Base-by-base conservation (phyloP, 768 basidiomycete species). In the Gautieria morchelliformis region DNA sequence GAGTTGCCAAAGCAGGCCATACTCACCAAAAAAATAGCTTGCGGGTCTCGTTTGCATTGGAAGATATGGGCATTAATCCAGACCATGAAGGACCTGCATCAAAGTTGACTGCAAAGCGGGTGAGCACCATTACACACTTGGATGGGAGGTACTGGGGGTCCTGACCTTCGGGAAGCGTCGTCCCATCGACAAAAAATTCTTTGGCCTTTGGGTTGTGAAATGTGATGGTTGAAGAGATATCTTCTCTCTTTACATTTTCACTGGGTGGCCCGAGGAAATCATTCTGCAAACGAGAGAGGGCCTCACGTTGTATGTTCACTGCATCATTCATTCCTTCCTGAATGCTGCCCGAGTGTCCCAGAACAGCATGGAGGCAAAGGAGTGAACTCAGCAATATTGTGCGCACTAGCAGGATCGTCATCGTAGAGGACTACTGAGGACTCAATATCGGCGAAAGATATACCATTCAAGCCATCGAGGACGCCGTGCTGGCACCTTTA, bases 151-250 rank as follows among this genome's bases (percentile, higher is more conserved):
- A 15, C 12, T 24, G 5, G 17, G 3, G 3, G n/a, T n/a, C 17
- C 40, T 55, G 56, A 72, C 75, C 75, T 53, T 74, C 72, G 20
- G 76, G 75, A 42, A 78, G 71, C 27, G 67, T 76, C 0, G 72
- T 75, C 14, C 77, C 77, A 56, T 77, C 76, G 5, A 78, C 77
- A 19, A 73, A 69, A 60, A 77, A 78, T 55, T 74, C 44, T n/a
- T 37, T 40, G 33, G 58, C 60, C 59, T 71, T 69, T 7, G 73
- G 69, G 54, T 62, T 60, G 6, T 44, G 12, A 35, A 62, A 62
- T 19, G 59, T 60, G 30, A 62, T 59, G 15, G 53, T 59, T 5
- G 53, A 48, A 20, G 45, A 22, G 15, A n/a, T 24, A 27, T 59
- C 53, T 5, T 39, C 9, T 60, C 63, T 56, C 65, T 67, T 48